These are phyloP conservation scores for Nakazawaea ernobii DNA, from an alignment of 805 yeast species.

Conservation along the genomic window DNA sequence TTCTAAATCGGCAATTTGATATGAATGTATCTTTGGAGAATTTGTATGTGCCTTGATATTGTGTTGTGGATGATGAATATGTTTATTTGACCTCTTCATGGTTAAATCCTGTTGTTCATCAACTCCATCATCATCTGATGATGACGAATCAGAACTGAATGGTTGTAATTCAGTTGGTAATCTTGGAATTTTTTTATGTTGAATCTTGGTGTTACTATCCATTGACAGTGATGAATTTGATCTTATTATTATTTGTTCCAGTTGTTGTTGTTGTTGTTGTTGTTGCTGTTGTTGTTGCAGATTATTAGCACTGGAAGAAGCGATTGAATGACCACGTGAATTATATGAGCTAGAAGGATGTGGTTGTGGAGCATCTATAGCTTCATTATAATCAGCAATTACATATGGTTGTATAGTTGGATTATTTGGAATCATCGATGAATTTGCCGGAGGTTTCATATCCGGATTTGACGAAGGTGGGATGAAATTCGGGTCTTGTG, in stretches of 20 bases:
- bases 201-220: neutral
- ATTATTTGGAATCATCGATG: constrained; percentile 63
- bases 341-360: constrained; percentile 29
- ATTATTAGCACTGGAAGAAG: neutral
- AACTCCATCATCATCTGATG: constrained; percentile 24
- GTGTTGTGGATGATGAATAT: no score
- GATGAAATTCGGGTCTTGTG: constrained; percentile 82
- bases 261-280: neutral
- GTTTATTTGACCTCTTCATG: no score
- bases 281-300: neutral
- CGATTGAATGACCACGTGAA: neutral
- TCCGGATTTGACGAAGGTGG: constrained; percentile 72
- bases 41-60: constrained; percentile 10
- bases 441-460: constrained; percentile 60
- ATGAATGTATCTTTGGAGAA: constrained; percentile 39
- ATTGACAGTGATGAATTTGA: neutral
- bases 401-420: constrained; percentile 77
- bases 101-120: no score
- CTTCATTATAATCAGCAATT: constrained; percentile 65
- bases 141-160: constrained; percentile 33
- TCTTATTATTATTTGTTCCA: neutral
- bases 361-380: constrained; percentile 69
- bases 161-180: constrained; percentile 56
- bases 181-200: constrained; percentile 37
- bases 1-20: constrained; percentile 87